These are phyloP conservation scores for Phytophthora kernoviae DNA, from an alignment of 352 stramenopile species.

Conservation along the genomic window DNA sequence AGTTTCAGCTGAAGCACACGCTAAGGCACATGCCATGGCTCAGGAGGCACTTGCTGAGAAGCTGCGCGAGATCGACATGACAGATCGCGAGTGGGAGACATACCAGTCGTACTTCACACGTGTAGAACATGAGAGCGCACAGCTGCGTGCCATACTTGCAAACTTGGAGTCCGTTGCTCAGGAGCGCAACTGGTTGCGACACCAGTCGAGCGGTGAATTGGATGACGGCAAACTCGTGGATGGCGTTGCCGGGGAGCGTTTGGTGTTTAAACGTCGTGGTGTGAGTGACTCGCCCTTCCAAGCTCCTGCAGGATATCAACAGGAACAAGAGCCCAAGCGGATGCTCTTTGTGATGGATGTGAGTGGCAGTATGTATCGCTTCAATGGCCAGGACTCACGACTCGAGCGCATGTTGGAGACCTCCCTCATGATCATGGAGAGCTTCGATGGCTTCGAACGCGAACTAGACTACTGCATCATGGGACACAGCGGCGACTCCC, in stretches of 20 bases:
- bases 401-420: constrained; percentile 94
- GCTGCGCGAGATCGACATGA: constrained; percentile 88
- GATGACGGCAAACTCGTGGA: constrained; percentile 96
- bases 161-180: constrained; percentile 83
- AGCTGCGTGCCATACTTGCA: constrained; percentile 80
- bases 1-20: constrained; percentile 85
- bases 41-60: constrained; percentile 70
- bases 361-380: constrained; percentile 92
- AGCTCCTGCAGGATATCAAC: constrained; percentile 21
- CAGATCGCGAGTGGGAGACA: constrained; percentile 74
- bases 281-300: constrained; percentile 65
- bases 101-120: constrained; percentile 79
- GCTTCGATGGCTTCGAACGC: constrained; percentile 87
- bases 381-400: constrained; percentile 94
- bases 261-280: constrained; percentile 94
- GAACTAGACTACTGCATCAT: constrained; percentile 93
- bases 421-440: constrained; percentile 96
- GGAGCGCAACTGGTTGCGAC: constrained; percentile 94
- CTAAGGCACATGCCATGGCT: constrained; percentile 73
- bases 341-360: constrained; percentile 95
- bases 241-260: constrained; percentile 88
- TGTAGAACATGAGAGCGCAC: constrained; percentile 77
- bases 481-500: constrained; percentile 92
- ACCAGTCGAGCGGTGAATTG: constrained; percentile 94
- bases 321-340: constrained; percentile 61